Evolutionary conservation across 371 early-diverging fungal genomes (phyloP).

Genomic region (Zychaea mexicana): DNA sequence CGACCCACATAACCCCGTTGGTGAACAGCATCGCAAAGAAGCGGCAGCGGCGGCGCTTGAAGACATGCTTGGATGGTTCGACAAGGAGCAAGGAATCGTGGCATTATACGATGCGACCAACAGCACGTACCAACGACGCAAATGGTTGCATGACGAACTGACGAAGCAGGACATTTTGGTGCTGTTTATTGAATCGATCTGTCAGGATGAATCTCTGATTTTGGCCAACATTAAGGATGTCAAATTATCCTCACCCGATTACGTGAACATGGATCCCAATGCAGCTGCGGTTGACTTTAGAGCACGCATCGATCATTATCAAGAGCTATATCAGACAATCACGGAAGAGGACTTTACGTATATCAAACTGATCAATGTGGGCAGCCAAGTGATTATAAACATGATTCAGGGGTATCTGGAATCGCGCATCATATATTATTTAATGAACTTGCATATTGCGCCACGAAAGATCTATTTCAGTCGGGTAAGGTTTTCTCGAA

Average conservation of each 20-base stretch:
- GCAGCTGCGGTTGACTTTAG: constrained; percentile 77
- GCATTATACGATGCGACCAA: constrained; percentile 98
- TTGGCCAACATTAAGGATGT: constrained; percentile 93
- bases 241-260: constrained; percentile 94
- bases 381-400: constrained; percentile 87
- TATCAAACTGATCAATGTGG: constrained; percentile 94
- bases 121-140: constrained; percentile 83
- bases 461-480: constrained; percentile 92
- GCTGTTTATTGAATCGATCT: constrained; percentile 95
- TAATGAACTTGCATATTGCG: constrained; percentile 97
- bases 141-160: constrained; percentile 68
- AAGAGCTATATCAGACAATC: constrained; percentile 87
- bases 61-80: constrained; percentile 93
- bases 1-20: constrained; percentile 83
- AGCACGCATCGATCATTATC: constrained; percentile 90
- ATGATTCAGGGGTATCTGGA: constrained; percentile 93
- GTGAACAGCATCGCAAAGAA: constrained; percentile 73
- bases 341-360: constrained; percentile 78
- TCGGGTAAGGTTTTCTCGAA: too few species aligned
- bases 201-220: constrained; percentile 87
- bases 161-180: constrained; percentile 79
- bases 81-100: constrained; percentile 74
- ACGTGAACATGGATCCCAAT: constrained; percentile 68
- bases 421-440: constrained; percentile 92
- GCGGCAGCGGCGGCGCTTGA: constrained; percentile 86